Evolutionary conservation across 2,329 filamentous ascomycete species (phyloP).

Genomic region (Botrytis medusae): DNA sequence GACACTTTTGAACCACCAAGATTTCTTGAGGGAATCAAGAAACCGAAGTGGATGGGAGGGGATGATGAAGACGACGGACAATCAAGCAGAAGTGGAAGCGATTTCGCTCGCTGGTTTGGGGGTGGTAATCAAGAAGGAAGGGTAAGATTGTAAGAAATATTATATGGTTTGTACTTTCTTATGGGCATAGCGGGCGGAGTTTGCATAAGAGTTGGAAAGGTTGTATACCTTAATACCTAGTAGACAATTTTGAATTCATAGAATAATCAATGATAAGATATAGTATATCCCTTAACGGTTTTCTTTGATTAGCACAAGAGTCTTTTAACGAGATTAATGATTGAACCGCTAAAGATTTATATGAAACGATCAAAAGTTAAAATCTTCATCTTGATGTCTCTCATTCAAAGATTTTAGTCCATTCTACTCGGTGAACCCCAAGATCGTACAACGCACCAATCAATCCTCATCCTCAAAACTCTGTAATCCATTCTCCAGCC

Average conservation of each 20-base stretch:
- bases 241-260: conserved; percentile 24
- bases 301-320: neutral
- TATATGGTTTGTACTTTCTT: conserved; percentile 21
- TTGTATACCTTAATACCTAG: conserved; percentile 13
- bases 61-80: conserved; percentile 45
- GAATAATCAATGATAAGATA: conserved; percentile 11
- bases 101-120: conserved; percentile 60
- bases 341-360: neutral
- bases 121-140: conserved; percentile 45
- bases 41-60: conserved; percentile 78
- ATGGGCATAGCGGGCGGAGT: conserved; percentile 38
- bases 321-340: neutral
- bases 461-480: neutral
- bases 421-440: conserved; percentile 20
- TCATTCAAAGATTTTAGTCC: neutral
- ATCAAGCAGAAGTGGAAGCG: conserved; percentile 40
- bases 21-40: conserved; percentile 75
- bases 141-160: conserved; percentile 35
- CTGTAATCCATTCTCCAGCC: conserved; percentile 15
- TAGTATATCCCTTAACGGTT: neutral
- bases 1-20: conserved; percentile 78
- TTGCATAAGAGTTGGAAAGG: conserved; percentile 23
- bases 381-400: neutral
- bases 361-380: neutral
- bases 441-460: conserved; percentile 16